Evolutionary conservation across 495 filamentous ascomycete species (phyloP), one percentile per base, ranked within the genome.

Genomic region (Tuber magnatum): DNA sequence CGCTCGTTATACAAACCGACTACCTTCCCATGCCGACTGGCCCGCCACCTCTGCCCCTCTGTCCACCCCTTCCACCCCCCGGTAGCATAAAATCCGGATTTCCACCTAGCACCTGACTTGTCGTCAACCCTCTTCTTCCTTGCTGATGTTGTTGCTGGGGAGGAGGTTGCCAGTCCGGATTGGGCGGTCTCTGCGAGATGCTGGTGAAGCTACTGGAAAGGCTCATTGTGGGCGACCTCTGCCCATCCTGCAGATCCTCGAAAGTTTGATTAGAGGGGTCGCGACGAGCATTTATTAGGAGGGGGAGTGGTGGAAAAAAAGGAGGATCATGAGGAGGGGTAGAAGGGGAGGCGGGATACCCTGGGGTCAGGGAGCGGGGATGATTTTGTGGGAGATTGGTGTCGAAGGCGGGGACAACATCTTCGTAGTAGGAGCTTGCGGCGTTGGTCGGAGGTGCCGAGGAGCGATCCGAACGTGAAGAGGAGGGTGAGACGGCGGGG

Each of bases 321-420:
- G 56, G 28, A 18, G 56, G 28, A 16, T 65, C 16, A 5, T 65
- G 56, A 18, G 73, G 43, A 39, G 74, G 71, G 48, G 68, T n/a
- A 51, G 68, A 20, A 35, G 78, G 46, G 10, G 71, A 69, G 28
- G 80, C 74, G 72, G 43, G 35, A 61, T 61, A 61, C 51, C 51
- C 51, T 61, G 51, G 51, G n/a, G 51, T 61, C 16, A 61, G 51
- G 51, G 51, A 65, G 80, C 69, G 69, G 68, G 80, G n/a, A 71
- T 76, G 70, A 28, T 72, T 73, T 12, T 73, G 72, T n/a, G 83
- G 74, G 84, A 82, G 75, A 86, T 87, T 69, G 85, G 61, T 73
- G 71, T 81, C 91, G 83, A 97, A 99, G 61, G 91, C 91, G 38
- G 95, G 95, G 74, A 96, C 94, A 32, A 95, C 91, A 82, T 97